Evolutionary conservation across 192 early-diverging fungal genomes (phyloP).

Genomic region (Mortierella hygrophila): DNA sequence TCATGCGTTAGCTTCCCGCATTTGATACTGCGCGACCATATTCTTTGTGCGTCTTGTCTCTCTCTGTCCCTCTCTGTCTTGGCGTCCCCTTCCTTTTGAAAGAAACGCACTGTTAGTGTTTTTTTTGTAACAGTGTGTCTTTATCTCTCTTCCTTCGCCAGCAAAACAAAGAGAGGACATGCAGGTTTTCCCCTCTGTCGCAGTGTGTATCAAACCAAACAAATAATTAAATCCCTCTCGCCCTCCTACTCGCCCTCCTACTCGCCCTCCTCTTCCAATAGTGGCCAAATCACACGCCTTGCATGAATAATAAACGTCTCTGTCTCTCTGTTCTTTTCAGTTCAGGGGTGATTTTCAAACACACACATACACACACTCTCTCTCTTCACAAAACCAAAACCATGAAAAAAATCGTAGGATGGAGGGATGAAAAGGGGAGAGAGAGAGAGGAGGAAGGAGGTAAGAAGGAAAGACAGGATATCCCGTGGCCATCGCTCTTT

Average conservation of each 20-base stretch:
- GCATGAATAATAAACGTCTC: background rate
- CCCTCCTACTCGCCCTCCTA: too few relatives aligned
- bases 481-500: background rate
- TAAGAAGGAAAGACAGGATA: background rate
- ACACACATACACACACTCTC: background rate
- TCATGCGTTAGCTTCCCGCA: too few relatives aligned
- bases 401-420: background rate
- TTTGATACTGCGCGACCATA: too few relatives aligned
- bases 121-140: background rate
- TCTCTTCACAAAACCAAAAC: background rate
- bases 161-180: background rate
- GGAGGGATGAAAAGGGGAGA: background rate
- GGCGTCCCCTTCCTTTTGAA: too few relatives aligned
- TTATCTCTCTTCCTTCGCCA: background rate
- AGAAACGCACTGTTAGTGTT: background rate
- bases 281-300: conserved; percentile 1
- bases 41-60: too few relatives aligned
- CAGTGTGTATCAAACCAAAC: background rate
- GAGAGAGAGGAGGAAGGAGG: background rate
- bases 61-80: too few relatives aligned
- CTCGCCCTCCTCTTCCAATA: too few relatives aligned
- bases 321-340: background rate
- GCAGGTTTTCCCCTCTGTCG: background rate
- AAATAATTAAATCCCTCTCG: background rate
- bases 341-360: background rate